Evolutionary conservation across 2,329 filamentous ascomycete genomes (phyloP), one percentile per base, ranked within the genome.

Genomic region (Aspergillus sp.): DNA sequence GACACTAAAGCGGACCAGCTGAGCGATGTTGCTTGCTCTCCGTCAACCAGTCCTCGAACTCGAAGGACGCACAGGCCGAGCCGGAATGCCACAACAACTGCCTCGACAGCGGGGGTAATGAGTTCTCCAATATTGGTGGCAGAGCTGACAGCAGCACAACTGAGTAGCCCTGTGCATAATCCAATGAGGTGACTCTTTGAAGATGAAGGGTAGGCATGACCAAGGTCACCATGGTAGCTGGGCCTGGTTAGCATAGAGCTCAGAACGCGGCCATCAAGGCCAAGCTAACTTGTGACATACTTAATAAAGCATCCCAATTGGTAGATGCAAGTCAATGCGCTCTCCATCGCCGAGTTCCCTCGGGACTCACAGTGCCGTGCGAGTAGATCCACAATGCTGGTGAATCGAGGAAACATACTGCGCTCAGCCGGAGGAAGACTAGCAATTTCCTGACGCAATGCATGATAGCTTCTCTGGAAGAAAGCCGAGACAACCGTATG

Each of bases 241-340:
- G 60, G 22, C 13, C 38, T 30, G 15, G 62, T 73, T 57, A 70
- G 71, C 48, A 15, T 9, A 15, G 5, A 2, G 2, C 8, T 22
- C 9, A 17, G 23, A 46, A 51, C 3, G 3, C 19, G 23, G 28
- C 4, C 38, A 23, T 3, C 34, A 28, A 25, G 3, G 7, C 4
- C 6, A 55, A 7, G 7, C 7, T 17, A 5, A 22, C 23, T 22
- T 31, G 43, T 31, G 46, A 48, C 77, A 74, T 72, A 81, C 79
- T 77, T 76, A 57, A 81, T 79, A 61, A 80, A 81, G 63, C 74
- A 76, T 61, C 71, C 76, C 38, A 81, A 63, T 59, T 81, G 79
- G 60, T 79, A 76, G 45, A 81, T 76, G 51, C 75, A 79, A 57
- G 78, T 76, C 59, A 81, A 72, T 7, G 77, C 74, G 56, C 78